Evolutionary conservation across 176 grass and related monocot species (phyloP), one percentile per base, ranked within the genome.

Genomic region (Eragrostis nindensis): DNA sequence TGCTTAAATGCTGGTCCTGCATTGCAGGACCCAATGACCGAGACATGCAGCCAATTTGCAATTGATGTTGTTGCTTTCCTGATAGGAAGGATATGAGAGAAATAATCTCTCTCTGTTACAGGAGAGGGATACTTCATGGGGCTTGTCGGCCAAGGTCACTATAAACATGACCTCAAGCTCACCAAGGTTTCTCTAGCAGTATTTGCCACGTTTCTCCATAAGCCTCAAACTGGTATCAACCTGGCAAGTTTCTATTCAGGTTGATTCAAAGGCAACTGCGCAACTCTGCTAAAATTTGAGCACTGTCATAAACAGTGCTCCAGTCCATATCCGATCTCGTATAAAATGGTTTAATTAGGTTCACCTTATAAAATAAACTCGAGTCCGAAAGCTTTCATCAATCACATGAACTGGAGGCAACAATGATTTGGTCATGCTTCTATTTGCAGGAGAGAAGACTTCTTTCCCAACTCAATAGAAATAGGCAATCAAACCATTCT

Each of bases 1-100:
- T 60, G 82, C 36, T 62, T 84, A 68, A 83, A 78, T 74, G 47
- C 11, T 67, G 48, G 74, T 57, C 68, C n/a, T 75, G 11, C 39
- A 57, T 32, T 64, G 15, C 62, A 54, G 39, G 32, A 61, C 16
- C 62, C 41, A 67, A 41, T 24, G 65, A 57, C 52, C 42, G 45
- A 81, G 78, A 82, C 76, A 52, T 70, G 63, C 70, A 54, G 22
- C 36, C 61, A 62, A 55, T 54, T 71, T 76, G 62, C 70, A 50
- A 52, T 29, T 29, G 68, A 40, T 16, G 4, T 13, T 7, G 79
- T 70, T 88, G 68, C 57, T 47, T 46, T 66, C 74, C 19, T 57
- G 57, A 60, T 63, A 83, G 14, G 11, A 74, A 59, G 66, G 74
- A 27, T 41, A 72, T 5, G 17, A 41, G 21, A 24, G 50, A 66